These are phyloP conservation scores for Lecanicillium sp. DNA, from an alignment of 2,329 filamentous ascomycete species.

Conservation along the genomic window DNA sequence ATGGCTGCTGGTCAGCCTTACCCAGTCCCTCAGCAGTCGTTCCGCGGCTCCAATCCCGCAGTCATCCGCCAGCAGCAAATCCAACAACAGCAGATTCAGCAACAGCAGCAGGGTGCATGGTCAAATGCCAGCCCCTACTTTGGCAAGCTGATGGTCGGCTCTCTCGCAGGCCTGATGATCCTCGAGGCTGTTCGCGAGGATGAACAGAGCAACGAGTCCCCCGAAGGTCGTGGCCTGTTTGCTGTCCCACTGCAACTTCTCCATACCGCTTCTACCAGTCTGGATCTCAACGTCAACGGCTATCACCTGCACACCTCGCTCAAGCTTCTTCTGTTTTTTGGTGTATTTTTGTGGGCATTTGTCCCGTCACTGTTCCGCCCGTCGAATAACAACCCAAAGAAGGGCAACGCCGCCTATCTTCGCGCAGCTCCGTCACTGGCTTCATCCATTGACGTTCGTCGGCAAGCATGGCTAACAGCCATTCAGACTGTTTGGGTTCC, in stretches of 20 bases:
- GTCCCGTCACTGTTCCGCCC: conserved; percentile 43
- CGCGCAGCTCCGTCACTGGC: conserved; percentile 61
- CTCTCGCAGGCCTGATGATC: conserved; percentile 85
- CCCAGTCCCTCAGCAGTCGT: conserved; percentile 38
- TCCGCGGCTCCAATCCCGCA: conserved; percentile 32
- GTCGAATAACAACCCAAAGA: conserved; percentile 41
- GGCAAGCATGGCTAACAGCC: conserved; percentile 86
- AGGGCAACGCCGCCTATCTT: conserved; percentile 34
- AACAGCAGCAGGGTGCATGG: conserved; percentile 43
- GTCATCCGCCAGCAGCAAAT: conserved; percentile 48
- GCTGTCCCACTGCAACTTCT: conserved; percentile 55
- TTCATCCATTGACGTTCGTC: conserved; percentile 76
- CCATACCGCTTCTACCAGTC: conserved; percentile 33
- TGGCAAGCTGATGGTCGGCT: conserved; percentile 84
- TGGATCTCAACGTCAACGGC: conserved; percentile 46
- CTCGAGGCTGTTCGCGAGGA: conserved; percentile 68
- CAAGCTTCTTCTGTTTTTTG: conserved; percentile 43
- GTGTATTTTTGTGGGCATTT: conserved; percentile 46
- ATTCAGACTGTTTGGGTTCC: conserved; percentile 91
- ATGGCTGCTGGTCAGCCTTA: conserved; percentile 48
- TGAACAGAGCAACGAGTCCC: conserved; percentile 54
- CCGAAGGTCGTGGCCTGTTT: conserved; percentile 58
- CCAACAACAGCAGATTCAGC: conserved; percentile 39
- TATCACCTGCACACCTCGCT: conserved; percentile 45
- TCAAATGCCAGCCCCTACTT: conserved; percentile 46